These are phyloP conservation scores for Simplicillium aogashimaense DNA, from an alignment of 2,329 filamentous ascomycete species.

Conservation along the genomic window DNA sequence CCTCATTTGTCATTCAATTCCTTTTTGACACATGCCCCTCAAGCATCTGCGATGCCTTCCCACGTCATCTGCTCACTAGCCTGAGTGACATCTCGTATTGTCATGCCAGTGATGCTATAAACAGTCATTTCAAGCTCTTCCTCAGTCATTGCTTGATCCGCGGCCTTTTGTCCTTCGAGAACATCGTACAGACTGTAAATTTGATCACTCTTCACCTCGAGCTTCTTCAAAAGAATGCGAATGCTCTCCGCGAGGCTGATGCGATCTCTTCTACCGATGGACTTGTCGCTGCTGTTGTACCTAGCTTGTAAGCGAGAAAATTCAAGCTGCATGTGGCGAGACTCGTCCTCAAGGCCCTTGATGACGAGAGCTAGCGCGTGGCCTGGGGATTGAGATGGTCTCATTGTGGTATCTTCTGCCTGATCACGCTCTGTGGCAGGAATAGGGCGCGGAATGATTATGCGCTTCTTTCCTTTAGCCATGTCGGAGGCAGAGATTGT, in stretches of 20 bases:
- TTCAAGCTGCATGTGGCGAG: slow-evolving; percentile 63
- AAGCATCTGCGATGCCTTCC: slow-evolving; percentile 25
- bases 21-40: not conserved
- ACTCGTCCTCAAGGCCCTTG: slow-evolving; percentile 72
- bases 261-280: slow-evolving; percentile 54
- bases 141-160: slow-evolving; percentile 52
- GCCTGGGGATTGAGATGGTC: slow-evolving; percentile 59
- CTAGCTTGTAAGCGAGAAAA: slow-evolving; percentile 50
- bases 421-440: slow-evolving; percentile 54
- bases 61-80: slow-evolving; percentile 29
- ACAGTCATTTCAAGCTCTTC: slow-evolving; percentile 57
- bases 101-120: slow-evolving; percentile 39
- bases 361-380: slow-evolving; percentile 73
- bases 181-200: slow-evolving; percentile 80
- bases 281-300: slow-evolving; percentile 59
- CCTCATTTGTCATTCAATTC: too few species aligned
- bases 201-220: slow-evolving; percentile 67
- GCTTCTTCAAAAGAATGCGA: slow-evolving; percentile 47
- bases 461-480: slow-evolving; percentile 40
- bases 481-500: slow-evolving; percentile 26
- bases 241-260: slow-evolving; percentile 52
- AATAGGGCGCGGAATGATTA: slow-evolving; percentile 54
- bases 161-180: slow-evolving; percentile 65
- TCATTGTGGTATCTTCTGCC: slow-evolving; percentile 45
- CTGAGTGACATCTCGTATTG: slow-evolving; percentile 27